Evolutionary conservation across 768 basidiomycete species (phyloP).

Genomic region (Albatrellus ellisii): DNA sequence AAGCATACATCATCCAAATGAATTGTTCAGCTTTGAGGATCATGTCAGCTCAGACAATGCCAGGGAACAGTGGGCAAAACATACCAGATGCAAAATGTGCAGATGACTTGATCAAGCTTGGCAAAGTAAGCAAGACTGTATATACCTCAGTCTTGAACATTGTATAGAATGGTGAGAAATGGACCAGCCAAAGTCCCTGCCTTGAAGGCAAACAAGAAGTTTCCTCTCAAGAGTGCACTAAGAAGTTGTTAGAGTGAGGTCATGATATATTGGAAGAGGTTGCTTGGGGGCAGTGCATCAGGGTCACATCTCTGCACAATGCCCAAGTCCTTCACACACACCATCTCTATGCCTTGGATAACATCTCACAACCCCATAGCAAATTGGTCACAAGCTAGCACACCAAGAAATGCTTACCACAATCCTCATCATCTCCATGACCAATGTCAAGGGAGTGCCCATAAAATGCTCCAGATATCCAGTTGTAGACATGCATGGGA

Average conservation of each 20-base stretch:
- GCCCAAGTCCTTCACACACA: slow-evolving; percentile 35
- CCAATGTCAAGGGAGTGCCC: slow-evolving; percentile 30
- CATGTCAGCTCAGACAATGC: neutral
- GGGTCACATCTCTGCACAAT: slow-evolving; percentile 49
- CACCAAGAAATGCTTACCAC: slow-evolving; percentile 22
- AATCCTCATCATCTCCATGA: slow-evolving; percentile 56
- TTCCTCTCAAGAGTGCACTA: slow-evolving; percentile 36
- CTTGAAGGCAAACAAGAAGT: slow-evolving; percentile 58
- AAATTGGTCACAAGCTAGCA: too few relatives aligned
- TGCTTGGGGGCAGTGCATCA: slow-evolving; percentile 59
- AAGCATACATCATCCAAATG: slow-evolving; percentile 58
- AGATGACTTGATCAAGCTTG: slow-evolving; percentile 40
- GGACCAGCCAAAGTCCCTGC: slow-evolving; percentile 50
- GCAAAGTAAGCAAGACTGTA: slow-evolving; percentile 44
- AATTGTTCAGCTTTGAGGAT: slow-evolving; percentile 38
- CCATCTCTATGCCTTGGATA: slow-evolving; percentile 41
- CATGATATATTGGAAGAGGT: slow-evolving; percentile 39
- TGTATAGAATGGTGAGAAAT: neutral
- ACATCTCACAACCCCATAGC: slow-evolving; percentile 31
- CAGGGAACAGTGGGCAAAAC: slow-evolving; percentile 15
- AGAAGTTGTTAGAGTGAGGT: slow-evolving; percentile 29
- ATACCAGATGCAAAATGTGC: slow-evolving; percentile 46
- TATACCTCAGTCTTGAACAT: neutral
- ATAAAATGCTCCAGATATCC: slow-evolving; percentile 33
- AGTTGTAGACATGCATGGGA: slow-evolving; percentile 18